Percentiles rank a stretch among this genome's conserved stretches.
Evolutionary conservation across 2,329 filamentous ascomycete species (phyloP).

Genomic region (Pezicula rhizophila): DNA sequence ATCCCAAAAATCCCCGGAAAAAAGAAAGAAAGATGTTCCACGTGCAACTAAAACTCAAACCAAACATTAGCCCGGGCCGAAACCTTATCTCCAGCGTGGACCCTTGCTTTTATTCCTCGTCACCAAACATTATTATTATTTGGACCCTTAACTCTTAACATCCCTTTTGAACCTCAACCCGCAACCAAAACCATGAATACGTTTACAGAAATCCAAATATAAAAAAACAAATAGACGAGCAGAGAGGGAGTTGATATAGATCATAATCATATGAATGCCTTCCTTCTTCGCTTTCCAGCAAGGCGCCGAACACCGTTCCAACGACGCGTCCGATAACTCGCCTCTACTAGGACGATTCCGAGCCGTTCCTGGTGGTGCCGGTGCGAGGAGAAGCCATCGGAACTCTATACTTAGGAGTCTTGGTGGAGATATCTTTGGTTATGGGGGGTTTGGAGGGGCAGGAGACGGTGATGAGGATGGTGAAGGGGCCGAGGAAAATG

Average conservation of each 20-base stretch:
- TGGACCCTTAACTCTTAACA: too few species aligned
- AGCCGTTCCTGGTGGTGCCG: constrained; percentile 46
- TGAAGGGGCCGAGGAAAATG: constrained; percentile 20
- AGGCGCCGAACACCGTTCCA: constrained; percentile 52
- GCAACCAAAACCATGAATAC: neutral
- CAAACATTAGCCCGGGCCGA: too few species aligned
- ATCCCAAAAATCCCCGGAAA: too few species aligned
- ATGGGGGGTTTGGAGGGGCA: constrained; percentile 12
- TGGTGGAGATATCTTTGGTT: constrained; percentile 1
- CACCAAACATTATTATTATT: too few species aligned
- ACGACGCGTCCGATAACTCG: constrained; percentile 44
- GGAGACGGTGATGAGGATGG: constrained; percentile 31
- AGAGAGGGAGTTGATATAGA: constrained; percentile 4
- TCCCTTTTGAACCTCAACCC: neutral
- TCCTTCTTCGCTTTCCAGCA: constrained; percentile 64
- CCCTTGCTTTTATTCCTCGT: too few species aligned
- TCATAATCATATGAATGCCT: constrained; percentile 41
- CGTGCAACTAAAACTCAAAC: too few species aligned
- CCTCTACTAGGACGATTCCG: constrained; percentile 60
- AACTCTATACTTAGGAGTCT: constrained; percentile 14
- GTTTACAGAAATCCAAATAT: neutral
- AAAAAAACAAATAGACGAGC: neutral
- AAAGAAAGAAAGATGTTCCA: too few species aligned
- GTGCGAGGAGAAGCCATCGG: constrained; percentile 15
- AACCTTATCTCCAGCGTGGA: too few species aligned